Evolutionary conservation across 495 filamentous ascomycete genomes (phyloP), one percentile per base, ranked within the genome.

Genomic region (Rostrohypoxylon terebratum): DNA sequence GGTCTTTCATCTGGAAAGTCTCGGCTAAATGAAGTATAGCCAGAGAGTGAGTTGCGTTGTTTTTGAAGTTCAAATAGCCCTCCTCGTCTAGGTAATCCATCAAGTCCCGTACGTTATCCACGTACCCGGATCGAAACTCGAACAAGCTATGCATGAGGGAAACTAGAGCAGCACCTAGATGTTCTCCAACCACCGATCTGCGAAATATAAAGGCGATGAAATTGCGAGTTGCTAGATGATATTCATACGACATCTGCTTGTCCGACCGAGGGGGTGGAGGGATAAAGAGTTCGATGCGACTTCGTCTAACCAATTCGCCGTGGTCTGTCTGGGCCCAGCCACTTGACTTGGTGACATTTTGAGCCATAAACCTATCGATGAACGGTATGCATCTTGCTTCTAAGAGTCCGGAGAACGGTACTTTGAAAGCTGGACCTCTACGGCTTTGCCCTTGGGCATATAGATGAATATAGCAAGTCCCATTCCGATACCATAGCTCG

Each of bases 171-270:
- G 77, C 73, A 6, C 90, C 89, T 28, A 92, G 82, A 62, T 83
- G 81, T 23, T 80, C 79, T 1, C 90, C 90, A 11, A 91, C 89
- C 42, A 92, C 66, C 0, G 90, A 85, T 62, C 84, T 86, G 9
- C 83, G 79, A 68, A 88, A 86, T 10, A 90, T 77, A 81, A 85
- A 92, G 40, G 90, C 90, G 60, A 92, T 88, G 70, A 92, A 86
- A 66, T 92, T 92, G n/a, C 90, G 84, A 0, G 86, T 90, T 1
- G 87, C 86, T 13, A 90, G 60, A 66, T 92, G 88, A 67, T 88
- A 89, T 13, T 79, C 71, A 61, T 87, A 86, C 4, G 83, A 80
- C 40, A 86, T 82, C 14, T 85, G 80, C 69, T 86, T 80, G 34
- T 81, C 82, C 10, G 79, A 72, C 42, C 79, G 75, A 4, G 82